Conservation (phyloP, 140 eudicot species). For the Oenanthe javanica region DNA sequence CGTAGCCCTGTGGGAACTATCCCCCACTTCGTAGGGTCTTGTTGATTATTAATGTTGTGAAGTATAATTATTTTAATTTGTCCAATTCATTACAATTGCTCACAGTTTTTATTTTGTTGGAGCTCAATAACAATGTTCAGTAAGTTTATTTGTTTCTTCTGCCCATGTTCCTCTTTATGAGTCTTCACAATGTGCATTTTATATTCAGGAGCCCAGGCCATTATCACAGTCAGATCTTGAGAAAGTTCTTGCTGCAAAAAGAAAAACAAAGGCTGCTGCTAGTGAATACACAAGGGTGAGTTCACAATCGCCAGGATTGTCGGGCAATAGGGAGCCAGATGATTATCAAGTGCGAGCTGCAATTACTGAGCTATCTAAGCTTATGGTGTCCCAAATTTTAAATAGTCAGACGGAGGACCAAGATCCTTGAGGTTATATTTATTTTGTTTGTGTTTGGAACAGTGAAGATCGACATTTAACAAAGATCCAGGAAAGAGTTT, state of each 20-base stretch:
- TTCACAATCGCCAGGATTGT: conserved; percentile 16
- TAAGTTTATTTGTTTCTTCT: neutral
- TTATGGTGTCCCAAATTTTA: conserved; percentile 55
- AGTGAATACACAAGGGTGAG: no score
- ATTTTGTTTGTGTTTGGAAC: neutral
- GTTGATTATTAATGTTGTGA: neutral
- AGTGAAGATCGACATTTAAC: neutral
- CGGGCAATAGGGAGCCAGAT: conserved; percentile 40
- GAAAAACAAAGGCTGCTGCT: no score
- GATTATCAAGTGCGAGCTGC: conserved; percentile 63
- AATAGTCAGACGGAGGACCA: conserved; percentile 45
- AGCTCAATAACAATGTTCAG: neutral
- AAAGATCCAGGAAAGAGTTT: neutral
- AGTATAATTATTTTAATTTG: neutral
- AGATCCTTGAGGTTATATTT: conserved; percentile 21
- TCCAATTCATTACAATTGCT: neutral
- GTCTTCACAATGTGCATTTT: neutral
- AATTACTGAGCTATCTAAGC: conserved; percentile 76
- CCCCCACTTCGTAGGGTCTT: neutral
- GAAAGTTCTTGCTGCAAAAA: no score
- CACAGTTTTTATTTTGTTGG: neutral
- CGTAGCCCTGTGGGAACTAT: neutral
- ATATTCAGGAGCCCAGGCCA: no score
- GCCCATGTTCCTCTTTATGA: neutral
- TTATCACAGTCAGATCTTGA: no score